Conservation (phyloP, 495 filamentous ascomycete species). For the Oleoguttula mirabilis region DNA sequence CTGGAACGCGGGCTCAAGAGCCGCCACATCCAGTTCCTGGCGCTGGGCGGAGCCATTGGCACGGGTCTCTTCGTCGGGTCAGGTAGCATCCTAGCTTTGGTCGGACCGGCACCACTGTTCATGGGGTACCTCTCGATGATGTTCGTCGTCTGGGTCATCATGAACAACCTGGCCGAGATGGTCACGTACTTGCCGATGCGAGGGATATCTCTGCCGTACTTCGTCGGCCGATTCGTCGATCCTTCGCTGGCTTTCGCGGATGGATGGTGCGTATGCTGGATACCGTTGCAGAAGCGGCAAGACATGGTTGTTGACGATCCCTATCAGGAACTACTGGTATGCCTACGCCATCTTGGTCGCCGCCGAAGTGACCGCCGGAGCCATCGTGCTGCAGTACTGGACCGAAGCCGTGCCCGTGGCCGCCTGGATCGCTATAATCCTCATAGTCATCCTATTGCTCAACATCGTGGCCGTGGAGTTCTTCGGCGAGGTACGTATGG, state of each 20-base stretch:
- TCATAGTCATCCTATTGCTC: slow-evolving; percentile 35
- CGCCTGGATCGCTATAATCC: slow-evolving; percentile 36
- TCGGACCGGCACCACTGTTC: slow-evolving; percentile 26
- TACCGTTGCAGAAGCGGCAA: slow-evolving; percentile 3
- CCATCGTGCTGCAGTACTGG: slow-evolving; percentile 19
- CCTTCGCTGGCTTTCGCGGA: slow-evolving; percentile 52
- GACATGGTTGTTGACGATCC: slow-evolving; percentile 7
- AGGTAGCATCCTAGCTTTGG: slow-evolving; percentile 21
- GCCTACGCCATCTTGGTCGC: slow-evolving; percentile 26
- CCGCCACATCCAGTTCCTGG: slow-evolving; percentile 30
- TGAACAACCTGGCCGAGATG: slow-evolving; percentile 26
- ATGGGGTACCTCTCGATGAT: slow-evolving; percentile 27
- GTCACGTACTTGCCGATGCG: slow-evolving; percentile 20
- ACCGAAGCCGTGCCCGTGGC: slow-evolving; percentile 4
- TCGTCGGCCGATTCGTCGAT: slow-evolving; percentile 50
- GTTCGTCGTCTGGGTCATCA: slow-evolving; percentile 25
- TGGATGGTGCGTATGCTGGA: slow-evolving; percentile 38
- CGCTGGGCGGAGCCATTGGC: slow-evolving; percentile 26
- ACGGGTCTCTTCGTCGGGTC: slow-evolving; percentile 24
- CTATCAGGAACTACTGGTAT: slow-evolving; percentile 27
- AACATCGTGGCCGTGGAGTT: slow-evolving; percentile 33
- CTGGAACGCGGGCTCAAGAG: slow-evolving; percentile 27
- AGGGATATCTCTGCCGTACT: slow-evolving; percentile 35
- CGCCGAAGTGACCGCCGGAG: slow-evolving; percentile 22
- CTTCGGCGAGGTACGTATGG: too few species aligned